A percentile compares a stretch with the other conserved stretches of the same genome.
These are phyloP conservation scores for Penicillium sp. DNA, from an alignment of 2,329 filamentous ascomycete genomes.

Conservation along the genomic window DNA sequence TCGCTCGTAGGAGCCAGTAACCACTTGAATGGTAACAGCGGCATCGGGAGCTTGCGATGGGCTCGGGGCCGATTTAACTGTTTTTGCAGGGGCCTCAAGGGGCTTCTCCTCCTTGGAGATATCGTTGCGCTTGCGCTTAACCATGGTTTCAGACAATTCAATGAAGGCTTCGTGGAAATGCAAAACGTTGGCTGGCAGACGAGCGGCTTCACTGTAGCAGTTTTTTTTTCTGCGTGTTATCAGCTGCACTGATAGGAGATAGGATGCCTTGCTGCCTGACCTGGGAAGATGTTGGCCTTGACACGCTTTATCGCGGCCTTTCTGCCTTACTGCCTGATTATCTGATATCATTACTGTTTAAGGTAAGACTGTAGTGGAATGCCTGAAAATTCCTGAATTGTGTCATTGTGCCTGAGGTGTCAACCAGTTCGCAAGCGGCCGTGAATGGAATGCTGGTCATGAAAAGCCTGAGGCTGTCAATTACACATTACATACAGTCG, in stretches of 20 bases:
- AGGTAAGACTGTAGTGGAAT: neutral
- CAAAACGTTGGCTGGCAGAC: conserved; percentile 7
- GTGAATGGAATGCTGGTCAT: conserved; percentile 9
- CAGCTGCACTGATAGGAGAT: conserved; percentile 17
- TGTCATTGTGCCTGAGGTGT: conserved; percentile 16
- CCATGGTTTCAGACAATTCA: conserved; percentile 37
- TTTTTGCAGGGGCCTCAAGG: conserved; percentile 36
- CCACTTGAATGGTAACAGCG: conserved; percentile 74
- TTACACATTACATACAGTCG: conserved; percentile 21
- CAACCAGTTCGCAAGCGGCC: conserved; percentile 17
- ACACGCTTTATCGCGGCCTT: conserved; percentile 5
- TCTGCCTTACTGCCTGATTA: conserved; percentile 12
- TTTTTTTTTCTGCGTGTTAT: conserved; percentile 31
- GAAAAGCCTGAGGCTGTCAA: conserved; percentile 4
- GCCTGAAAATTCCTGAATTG: conserved; percentile 2
- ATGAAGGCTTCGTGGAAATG: conserved; percentile 7
- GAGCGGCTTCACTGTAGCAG: conserved; percentile 23
- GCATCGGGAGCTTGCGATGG: conserved; percentile 35
- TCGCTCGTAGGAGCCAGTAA: conserved; percentile 92
- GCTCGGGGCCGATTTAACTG: conserved; percentile 36
- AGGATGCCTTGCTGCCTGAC: conserved; percentile 17
- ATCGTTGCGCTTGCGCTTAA: conserved; percentile 51
- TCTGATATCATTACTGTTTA: neutral
- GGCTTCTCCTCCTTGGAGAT: conserved; percentile 32
- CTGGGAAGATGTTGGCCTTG: neutral